Evolutionary conservation across 805 yeast species (phyloP), one percentile per base, ranked within the genome.

Genomic region (Yamadazyma olivae): DNA sequence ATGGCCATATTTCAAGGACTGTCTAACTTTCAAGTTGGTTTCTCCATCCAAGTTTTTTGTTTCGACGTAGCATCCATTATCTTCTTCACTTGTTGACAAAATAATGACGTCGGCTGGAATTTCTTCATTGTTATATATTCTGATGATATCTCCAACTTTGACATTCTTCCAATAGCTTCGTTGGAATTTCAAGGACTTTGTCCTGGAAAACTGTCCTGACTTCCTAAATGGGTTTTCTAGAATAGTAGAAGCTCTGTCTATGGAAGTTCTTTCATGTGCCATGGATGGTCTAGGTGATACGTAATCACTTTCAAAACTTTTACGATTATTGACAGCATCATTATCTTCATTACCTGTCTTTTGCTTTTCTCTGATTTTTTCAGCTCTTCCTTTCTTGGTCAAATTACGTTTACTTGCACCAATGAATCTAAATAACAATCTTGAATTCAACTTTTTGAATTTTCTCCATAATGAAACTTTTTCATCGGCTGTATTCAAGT

Each of bases 91-190:
- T 0, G 90, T 77, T 8, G 88, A 71, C 17, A 84, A 58, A 15
- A 84, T 70, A 14, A 81, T 64, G 30, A 84, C 60, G 58, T 84
- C 95, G 23, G 89, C 91, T 1, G 95, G 95, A 13, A 84, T 72
- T 51, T 81, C 85, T 43, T 83, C 87, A 56, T 85, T 81, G 44
- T 78, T 78, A 41, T 77, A 70, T 15, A 84, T 70, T 44, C 86
- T 69, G 25, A 85, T 64, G 37, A 82, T 61, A 54, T 85, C 91
- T 32, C 95, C 95, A 17, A 83, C 91, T 40, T 70, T 71, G 28
- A 83, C 79, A 46, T 76, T 77, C 56, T 84, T 84, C 95, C 95
- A 84, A 44, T 59, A 51, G 33, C 53, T 53, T 43, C 43, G 55
- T 36, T 54, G 49, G 42, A 59, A 67, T 23, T 57, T 61, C 28